These are phyloP conservation scores for Spathaspora sp. DNA, from an alignment of 1,139 yeast species.

Conservation along the genomic window DNA sequence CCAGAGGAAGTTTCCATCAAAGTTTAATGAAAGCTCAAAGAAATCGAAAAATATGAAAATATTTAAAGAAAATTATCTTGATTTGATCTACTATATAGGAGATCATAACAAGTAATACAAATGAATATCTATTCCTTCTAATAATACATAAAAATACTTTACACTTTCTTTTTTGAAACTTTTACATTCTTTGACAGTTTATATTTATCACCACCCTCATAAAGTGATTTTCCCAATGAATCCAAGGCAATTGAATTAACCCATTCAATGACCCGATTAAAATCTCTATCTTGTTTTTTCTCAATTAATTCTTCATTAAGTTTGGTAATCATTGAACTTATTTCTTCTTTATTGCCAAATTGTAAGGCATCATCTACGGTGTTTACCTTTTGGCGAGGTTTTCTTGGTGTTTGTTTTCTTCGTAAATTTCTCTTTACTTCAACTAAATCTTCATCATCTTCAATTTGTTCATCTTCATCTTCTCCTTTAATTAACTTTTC, in stretches of 20 bases:
- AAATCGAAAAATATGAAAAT: too few relatives aligned
- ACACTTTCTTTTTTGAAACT: constrained; percentile 15
- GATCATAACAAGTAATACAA: neutral
- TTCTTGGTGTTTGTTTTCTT: constrained; percentile 18
- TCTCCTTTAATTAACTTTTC: constrained; percentile 11
- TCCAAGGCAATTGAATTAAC: constrained; percentile 59
- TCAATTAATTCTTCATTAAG: constrained; percentile 29
- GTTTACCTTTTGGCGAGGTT: constrained; percentile 20
- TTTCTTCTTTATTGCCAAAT: constrained; percentile 30
- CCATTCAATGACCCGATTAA: constrained; percentile 56
- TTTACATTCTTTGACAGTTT: constrained; percentile 23
- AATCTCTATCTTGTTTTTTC: constrained; percentile 37
- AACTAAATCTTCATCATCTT: constrained; percentile 25
- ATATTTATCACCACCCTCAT: constrained; percentile 53
- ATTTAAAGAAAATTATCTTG: too few relatives aligned
- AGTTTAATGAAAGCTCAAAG: too few relatives aligned
- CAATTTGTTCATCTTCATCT: constrained; percentile 12
- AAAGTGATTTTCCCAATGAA: constrained; percentile 49
- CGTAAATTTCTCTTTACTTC: constrained; percentile 26
- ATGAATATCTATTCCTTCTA: neutral
- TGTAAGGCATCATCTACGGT: constrained; percentile 29
- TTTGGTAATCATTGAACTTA: constrained; percentile 24
- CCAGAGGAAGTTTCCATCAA: too few relatives aligned
- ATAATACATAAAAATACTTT: constrained; percentile 3
- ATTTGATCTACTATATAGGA: too few relatives aligned